Evolutionary conservation across 768 basidiomycete genomes (phyloP).

Genomic region (Leccinum variicolor): DNA sequence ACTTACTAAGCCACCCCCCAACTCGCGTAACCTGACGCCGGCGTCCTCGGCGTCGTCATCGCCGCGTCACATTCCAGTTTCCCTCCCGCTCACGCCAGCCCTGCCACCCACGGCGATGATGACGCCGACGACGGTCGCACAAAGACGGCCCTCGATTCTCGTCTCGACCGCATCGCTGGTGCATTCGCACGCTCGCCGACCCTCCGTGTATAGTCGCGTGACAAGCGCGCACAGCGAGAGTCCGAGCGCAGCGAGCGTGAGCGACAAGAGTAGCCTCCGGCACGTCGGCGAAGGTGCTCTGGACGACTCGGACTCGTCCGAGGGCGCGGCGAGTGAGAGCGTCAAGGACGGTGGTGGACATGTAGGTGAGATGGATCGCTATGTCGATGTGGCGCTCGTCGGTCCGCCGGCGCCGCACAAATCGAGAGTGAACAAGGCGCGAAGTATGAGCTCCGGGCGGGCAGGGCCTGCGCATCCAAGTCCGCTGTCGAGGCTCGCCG

Average conservation of each 20-base stretch:
- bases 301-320: slow-evolving; percentile 73
- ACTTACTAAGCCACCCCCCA: slow-evolving; percentile 29
- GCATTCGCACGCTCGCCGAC: slow-evolving; percentile 30
- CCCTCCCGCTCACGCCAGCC: slow-evolving; percentile 31
- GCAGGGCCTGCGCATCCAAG: slow-evolving; percentile 49
- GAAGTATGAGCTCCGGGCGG: slow-evolving; percentile 28
- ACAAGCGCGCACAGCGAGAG: slow-evolving; percentile 29
- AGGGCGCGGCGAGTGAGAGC: slow-evolving; percentile 20
- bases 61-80: slow-evolving; percentile 40
- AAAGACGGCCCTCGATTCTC: slow-evolving; percentile 38
- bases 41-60: slow-evolving; percentile 58
- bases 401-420: background rate
- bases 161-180: slow-evolving; percentile 35
- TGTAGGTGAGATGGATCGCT: slow-evolving; percentile 30
- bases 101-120: slow-evolving; percentile 35
- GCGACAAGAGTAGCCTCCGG: slow-evolving; percentile 44
- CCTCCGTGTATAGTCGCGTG: slow-evolving; percentile 42
- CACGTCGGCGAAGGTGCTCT: slow-evolving; percentile 77
- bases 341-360: slow-evolving; percentile 15
- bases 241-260: slow-evolving; percentile 33
- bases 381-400: slow-evolving; percentile 27
- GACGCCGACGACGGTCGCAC: slow-evolving; percentile 45
- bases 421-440: slow-evolving; percentile 35
- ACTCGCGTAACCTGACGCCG: slow-evolving; percentile 51
- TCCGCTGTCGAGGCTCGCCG: slow-evolving; percentile 59